Percentiles rank a stretch among this genome's conserved stretches.
Conservation (phyloP, 106 monocot genomes). For the Xerophyta viscosa region DNA sequence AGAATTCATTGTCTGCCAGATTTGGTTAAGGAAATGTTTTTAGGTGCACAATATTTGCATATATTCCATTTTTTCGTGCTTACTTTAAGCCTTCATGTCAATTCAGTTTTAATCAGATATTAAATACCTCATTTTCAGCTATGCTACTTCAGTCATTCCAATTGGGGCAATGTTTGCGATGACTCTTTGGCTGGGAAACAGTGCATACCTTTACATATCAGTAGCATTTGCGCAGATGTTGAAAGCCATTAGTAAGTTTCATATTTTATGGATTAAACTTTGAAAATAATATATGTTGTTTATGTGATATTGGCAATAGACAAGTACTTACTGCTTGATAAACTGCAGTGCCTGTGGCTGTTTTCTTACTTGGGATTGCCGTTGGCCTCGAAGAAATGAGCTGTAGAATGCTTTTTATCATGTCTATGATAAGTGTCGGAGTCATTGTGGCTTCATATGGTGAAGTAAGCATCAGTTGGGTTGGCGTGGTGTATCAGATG, state of each 20-base stretch:
- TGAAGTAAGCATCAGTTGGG: constrained; percentile 80
- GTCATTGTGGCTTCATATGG: constrained; percentile 93
- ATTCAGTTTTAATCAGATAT: no score
- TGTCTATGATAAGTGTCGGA: constrained; percentile 83
- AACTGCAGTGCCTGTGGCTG: constrained; percentile 90
- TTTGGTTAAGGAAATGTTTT: no score
- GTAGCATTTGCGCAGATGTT: constrained; percentile 99
- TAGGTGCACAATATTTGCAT: no score
- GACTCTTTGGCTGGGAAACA: constrained; percentile 97
- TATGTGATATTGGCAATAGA: no score
- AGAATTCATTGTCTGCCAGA: no score
- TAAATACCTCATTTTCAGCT: constrained; percentile 30
- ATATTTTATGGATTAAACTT: not conserved
- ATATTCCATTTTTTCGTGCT: no score
- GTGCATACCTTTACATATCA: constrained; percentile 96
- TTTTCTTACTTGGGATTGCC: constrained; percentile 76
- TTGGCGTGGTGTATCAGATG: constrained; percentile 98
- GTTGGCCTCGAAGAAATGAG: constrained; percentile 77
- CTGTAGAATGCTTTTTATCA: constrained; percentile 75
- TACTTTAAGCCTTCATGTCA: no score
- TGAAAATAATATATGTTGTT: not conserved
- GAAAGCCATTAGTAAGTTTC: constrained; percentile 89
- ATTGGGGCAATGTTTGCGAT: constrained; percentile 99
- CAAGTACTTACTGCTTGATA: no score
- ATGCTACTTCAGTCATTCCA: constrained; percentile 78